Base-by-base conservation (phyloP, 371 early-diverging fungal genomes). In the Mortierella polycephala region DNA sequence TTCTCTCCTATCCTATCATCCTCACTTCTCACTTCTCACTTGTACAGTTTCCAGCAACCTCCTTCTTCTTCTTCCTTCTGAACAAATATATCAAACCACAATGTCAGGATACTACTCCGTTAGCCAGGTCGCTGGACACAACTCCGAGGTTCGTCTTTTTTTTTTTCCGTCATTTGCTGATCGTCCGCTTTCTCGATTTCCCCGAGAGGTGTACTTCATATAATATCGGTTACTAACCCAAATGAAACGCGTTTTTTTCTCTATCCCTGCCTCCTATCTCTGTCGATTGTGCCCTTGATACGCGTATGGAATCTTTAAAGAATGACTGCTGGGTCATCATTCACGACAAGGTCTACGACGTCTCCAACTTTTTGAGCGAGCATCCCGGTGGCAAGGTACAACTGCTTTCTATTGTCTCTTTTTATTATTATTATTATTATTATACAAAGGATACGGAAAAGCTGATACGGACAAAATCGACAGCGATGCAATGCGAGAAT, bases 241-340 rank as follows among this genome's bases (percentile, higher is more conserved):
- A 5, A 14, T 11, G 47, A 47, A 14, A 47, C n/a, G 10, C 47
- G 11, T 47, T 47, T 4, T 47, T 14, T 4, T 47, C 5, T 47
- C n/a, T 47, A 5, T 12, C 47, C 47, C 5, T 47, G 16, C 13
- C 46, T 46, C 46, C 4, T n/a, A 16, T 51, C 30, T 30, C 30
- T 30, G 30, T 30, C 30, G 30, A 1, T 30, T 30, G 30, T 30
- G 30, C 4, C 30, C 4, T 4, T 30, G 4, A 30, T 30, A 30
- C 30, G 30, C 30, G 30, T 30, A 30, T 30, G 30, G 30, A 30
- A 30, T 30, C 30, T 30, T 30, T 30, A 30, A 30, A 86, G 67
- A 84, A 89, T 40, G 97, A 96, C 77, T 87, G 92, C 79, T 99
- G 99, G 99, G 90, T 97, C 74, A 92, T 96, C 49, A 77, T 98